These are phyloP conservation scores for Coffea canephora DNA, from an alignment of 257 asterid species.

Conservation along the genomic window DNA sequence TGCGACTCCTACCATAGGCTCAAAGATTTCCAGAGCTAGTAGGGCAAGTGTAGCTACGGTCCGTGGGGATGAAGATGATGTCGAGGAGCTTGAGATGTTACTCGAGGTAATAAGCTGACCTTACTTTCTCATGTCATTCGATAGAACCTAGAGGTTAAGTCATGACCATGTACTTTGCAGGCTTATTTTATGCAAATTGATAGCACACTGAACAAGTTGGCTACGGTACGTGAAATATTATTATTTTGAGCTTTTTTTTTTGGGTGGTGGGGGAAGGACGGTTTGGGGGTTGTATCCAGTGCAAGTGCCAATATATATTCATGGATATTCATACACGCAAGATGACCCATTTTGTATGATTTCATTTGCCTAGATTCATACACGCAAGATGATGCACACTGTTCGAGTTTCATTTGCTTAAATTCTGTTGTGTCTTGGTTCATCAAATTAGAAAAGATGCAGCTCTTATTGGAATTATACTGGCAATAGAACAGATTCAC, in stretches of 20 bases:
- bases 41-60: constrained; percentile 84
- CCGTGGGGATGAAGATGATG: constrained; percentile 84
- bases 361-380: no score
- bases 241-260: background rate
- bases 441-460: background rate
- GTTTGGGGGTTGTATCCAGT: no score
- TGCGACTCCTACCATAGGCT: constrained; percentile 80
- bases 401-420: background rate
- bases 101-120: constrained; percentile 57
- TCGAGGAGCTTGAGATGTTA: constrained; percentile 92
- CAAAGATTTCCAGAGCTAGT: constrained; percentile 82
- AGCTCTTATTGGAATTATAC: background rate
- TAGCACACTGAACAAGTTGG: constrained; percentile 75
- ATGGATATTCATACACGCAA: background rate
- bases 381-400: background rate
- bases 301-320: background rate
- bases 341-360: no score
- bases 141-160: background rate
- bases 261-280: no score
- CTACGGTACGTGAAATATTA: constrained; percentile 57
- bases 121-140: background rate
- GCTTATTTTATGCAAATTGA: constrained; percentile 96
- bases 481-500: background rate
- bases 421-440: background rate
- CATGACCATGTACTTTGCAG: constrained; percentile 36